Base-by-base conservation (phyloP, 805 yeast genomes). In the Soucietia sequanensis region DNA sequence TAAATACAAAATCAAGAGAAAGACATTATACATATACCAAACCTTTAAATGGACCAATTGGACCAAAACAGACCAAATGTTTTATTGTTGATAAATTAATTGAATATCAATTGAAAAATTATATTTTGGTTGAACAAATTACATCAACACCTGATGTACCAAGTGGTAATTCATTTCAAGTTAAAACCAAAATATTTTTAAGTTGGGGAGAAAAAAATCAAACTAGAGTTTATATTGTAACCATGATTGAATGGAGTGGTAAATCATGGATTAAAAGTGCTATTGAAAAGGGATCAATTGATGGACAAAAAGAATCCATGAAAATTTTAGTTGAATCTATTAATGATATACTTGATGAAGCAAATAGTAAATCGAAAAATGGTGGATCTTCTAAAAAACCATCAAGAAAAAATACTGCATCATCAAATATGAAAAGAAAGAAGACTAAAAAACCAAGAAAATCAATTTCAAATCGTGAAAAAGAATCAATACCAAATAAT, bases 61-160 rank as follows among this genome's bases (percentile, higher is more conserved):
- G 91, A 0, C 93, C 93, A 5, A 83, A 81, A 46, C 84, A 83
- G 46, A 84, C 95, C 0, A 62, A 61, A 38, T 84, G 91, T 62
- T 54, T 67, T 12, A 80, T 84, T 30, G 66, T 70, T 4, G 95
- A 85, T 49, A 68, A 68, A 2, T 50, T 84, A 12, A 77, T 78
- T 20, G 65, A 71, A 27, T 63, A 52, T 35, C 80, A 83, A 47
- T 65, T 75, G 13, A 65, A 72, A 5, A 60, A 65, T 17, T 61
- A 54, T 37, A 65, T 79, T 15, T 63, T 68, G 20, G 76, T 80
- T 2, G 66, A 72, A 3, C 85, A 81, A 44, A 54, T 66, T 1
- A 79, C 89, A 0, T 73, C 70, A 31, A 81, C 88, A 0, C 95
- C 93, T 0, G 93, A 84, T 60, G 87, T 84, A n/a, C 95, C 95